These are phyloP conservation scores for Didymella arachidicola DNA, from an alignment of 2,329 filamentous ascomycete species.

Conservation along the genomic window DNA sequence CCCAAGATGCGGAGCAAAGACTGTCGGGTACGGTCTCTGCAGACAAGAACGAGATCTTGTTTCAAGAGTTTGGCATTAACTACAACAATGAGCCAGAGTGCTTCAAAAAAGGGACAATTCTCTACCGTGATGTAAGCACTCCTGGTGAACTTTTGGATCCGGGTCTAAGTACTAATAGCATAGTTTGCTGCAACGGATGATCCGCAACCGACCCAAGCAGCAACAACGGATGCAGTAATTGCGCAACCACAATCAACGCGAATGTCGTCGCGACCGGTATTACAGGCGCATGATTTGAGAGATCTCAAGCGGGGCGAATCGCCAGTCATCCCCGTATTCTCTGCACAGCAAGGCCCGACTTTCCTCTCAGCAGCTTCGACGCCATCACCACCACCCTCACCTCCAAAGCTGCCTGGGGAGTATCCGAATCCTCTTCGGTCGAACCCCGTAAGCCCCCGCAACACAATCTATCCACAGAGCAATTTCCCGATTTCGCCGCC, in stretches of 20 bases:
- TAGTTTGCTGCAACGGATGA: slow-evolving; percentile 41
- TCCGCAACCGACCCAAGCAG: slow-evolving; percentile 19
- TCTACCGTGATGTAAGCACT: slow-evolving; percentile 77
- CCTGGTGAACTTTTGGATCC: not conserved
- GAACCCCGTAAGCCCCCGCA: slow-evolving; percentile 27
- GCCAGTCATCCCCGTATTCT: slow-evolving; percentile 23
- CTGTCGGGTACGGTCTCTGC: slow-evolving; percentile 81
- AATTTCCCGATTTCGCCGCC: slow-evolving; percentile 37
- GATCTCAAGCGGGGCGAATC: not conserved
- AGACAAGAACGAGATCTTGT: slow-evolving; percentile 97
- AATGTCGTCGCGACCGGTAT: not conserved
- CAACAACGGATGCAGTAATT: slow-evolving; percentile 5
- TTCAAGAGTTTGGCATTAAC: slow-evolving; percentile 87
- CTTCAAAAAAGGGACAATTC: slow-evolving; percentile 89
- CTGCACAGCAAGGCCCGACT: slow-evolving; percentile 35
- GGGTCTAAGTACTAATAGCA: slow-evolving; percentile 12
- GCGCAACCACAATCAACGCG: slow-evolving; percentile 24
- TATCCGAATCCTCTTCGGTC: slow-evolving; percentile 39
- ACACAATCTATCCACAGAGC: slow-evolving; percentile 27
- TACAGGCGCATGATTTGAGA: not conserved
- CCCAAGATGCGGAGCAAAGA: slow-evolving; percentile 79
- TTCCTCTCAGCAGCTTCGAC: slow-evolving; percentile 47
- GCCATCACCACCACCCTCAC: slow-evolving; percentile 45
- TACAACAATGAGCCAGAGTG: slow-evolving; percentile 97
- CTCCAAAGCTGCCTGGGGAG: slow-evolving; percentile 32